A percentile compares a stretch with the other conserved stretches of the same genome.
These are phyloP conservation scores for Globisporangium radiosum DNA, from an alignment of 352 stramenopile species.

Conservation along the genomic window DNA sequence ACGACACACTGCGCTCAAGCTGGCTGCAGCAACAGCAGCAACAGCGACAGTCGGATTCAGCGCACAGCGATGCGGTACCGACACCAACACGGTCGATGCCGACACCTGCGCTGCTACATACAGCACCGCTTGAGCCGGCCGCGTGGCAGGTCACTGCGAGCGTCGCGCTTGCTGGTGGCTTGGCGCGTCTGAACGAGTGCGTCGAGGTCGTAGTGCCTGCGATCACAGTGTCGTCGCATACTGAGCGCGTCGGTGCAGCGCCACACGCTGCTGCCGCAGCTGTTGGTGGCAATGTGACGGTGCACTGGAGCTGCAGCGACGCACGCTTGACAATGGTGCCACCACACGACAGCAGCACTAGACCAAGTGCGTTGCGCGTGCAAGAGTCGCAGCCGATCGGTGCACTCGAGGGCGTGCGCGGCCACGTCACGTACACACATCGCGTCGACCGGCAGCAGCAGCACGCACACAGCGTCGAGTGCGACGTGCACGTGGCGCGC, in stretches of 20 bases:
- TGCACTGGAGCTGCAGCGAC: conserved; percentile 8
- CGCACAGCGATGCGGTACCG: neutral
- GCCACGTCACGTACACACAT: conserved; percentile 7
- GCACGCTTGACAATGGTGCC: conserved; percentile 1
- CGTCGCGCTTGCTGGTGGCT: neutral
- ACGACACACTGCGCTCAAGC: neutral
- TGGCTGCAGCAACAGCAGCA: neutral
- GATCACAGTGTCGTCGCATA: conserved; percentile 5
- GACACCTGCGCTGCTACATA: neutral
- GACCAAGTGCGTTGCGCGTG: neutral
- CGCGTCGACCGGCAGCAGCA: conserved; percentile 1
- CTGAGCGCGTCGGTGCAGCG: too few relatives aligned
- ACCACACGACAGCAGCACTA: neutral
- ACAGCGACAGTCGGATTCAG: neutral
- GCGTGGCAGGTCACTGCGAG: conserved; percentile 4
- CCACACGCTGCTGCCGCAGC: too few relatives aligned
- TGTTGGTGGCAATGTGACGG: neutral
- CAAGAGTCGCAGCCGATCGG: neutral
- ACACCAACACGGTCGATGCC: neutral
- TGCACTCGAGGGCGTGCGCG: conserved; percentile 2
- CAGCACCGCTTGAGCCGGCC: neutral
- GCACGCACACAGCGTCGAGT: conserved; percentile 7
- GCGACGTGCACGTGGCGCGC: neutral
- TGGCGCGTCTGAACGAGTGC: conserved; percentile 11
- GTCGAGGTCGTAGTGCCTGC: conserved; percentile 5